Evolutionary conservation across 345 rosid genomes (phyloP).

Genomic region (Erodium maritimum): DNA sequence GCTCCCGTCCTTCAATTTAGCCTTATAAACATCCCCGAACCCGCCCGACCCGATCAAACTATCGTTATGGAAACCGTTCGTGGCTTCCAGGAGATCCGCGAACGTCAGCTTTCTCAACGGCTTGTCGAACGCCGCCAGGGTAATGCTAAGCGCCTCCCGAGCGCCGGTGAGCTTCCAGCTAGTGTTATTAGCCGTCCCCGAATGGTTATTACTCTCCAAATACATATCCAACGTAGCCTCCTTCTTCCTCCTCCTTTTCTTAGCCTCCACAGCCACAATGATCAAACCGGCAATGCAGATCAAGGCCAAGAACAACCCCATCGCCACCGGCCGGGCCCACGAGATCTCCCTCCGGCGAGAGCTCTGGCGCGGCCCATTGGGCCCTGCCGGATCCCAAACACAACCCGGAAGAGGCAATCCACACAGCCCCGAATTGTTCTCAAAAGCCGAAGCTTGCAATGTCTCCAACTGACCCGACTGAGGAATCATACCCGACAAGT

Average conservation of each 20-base stretch:
- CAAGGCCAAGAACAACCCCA: constrained; percentile 73
- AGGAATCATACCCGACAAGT: constrained; percentile 63
- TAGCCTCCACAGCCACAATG: constrained; percentile 47
- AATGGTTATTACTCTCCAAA: constrained; percentile 48
- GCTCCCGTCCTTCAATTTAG: constrained; percentile 73
- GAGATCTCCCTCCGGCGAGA: constrained; percentile 44
- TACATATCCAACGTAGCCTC: constrained; percentile 46
- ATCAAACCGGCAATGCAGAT: constrained; percentile 61
- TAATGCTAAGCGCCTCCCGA: constrained; percentile 76
- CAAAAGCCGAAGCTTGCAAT: constrained; percentile 43
- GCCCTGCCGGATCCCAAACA: constrained; percentile 13
- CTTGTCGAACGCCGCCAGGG: constrained; percentile 76
- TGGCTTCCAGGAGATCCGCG: constrained; percentile 88
- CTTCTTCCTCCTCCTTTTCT: constrained; percentile 64
- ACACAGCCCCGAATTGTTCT: constrained; percentile 76
- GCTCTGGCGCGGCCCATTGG: constrained; percentile 31
- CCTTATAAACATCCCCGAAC: constrained; percentile 93
- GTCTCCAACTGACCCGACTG: constrained; percentile 73
- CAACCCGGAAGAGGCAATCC: constrained; percentile 72
- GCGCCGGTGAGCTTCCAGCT: constrained; percentile 62
- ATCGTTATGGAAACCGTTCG: constrained; percentile 73
- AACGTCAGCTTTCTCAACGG: constrained; percentile 74
- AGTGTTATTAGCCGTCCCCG: constrained; percentile 52
- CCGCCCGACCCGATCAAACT: constrained; percentile 92
- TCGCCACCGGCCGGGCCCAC: constrained; percentile 63